Base-by-base conservation (phyloP, 306 rosid species). In the Glycine tomentella region DNA sequence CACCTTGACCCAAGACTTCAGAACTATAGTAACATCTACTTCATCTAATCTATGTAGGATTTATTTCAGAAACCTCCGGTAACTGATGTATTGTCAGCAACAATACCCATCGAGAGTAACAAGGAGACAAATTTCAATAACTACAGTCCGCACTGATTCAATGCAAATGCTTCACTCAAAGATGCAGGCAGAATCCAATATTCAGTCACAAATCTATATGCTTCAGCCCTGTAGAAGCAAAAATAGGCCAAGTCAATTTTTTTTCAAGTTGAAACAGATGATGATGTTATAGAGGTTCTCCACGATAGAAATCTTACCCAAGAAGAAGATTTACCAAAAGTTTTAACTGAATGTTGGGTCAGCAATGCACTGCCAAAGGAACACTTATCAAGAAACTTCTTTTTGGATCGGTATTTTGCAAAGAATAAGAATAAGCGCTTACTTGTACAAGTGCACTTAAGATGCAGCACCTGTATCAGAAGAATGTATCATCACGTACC, bases 401-500 rank as follows among this genome's bases (percentile, higher is more conserved):
- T 14, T 11, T 51, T 46, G 48, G 38, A 84, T 69, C 57, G 71
- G 53, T 14, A 31, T 72, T 38, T 38, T 34, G 25, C 67, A 71
- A 49, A 68, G 14, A 33, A 46, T 8, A 49, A 77, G 69, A 83
- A 44, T 38, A 69, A 59, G 72, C n/a, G 49, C 94, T 86, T 90
- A 91, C 97, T 90, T 82, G 89, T 77, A 87, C 88, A 89, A 86
- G 88, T 82, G 97, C 93, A 85, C 84, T 66, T 88, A 86, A 85
- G 98, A 93, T 87, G 94, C 93, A 90, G 92, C 93, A 89, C 94
- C 93, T 72, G 89, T 88, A 89, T 92, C 86, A 93, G 85, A 86
- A 87, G 83, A 80, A 88, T 86, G 84, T 84, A 86, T 93, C 99
- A 93, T 93, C 81, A 90, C 94, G 82, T 86, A 89, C 86, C 89